Evolutionary conservation across 2,329 filamentous ascomycete genomes (phyloP).

Genomic region (Trichoderma endophyticum): DNA sequence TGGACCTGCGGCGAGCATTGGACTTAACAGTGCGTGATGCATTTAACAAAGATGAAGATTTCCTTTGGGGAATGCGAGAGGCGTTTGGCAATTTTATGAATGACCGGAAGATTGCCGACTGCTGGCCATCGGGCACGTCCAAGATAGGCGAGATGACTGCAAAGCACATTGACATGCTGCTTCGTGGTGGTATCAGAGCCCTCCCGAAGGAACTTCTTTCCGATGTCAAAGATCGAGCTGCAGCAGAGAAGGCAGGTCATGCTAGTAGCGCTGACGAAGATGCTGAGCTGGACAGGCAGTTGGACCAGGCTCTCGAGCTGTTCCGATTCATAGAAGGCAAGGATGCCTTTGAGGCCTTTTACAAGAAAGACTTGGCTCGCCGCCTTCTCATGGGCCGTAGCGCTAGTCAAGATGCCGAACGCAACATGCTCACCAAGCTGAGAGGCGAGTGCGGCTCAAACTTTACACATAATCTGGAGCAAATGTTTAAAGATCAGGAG

Average conservation of each 20-base stretch:
- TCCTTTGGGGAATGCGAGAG: slow-evolving; percentile 76
- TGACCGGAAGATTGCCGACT: slow-evolving; percentile 68
- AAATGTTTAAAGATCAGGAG: slow-evolving; percentile 99
- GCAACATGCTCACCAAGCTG: slow-evolving; percentile 88
- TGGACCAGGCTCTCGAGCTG: slow-evolving; percentile 88
- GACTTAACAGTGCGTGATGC: slow-evolving; percentile 74
- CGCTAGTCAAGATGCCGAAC: slow-evolving; percentile 90
- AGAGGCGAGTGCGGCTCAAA: slow-evolving; percentile 89
- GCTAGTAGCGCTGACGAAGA: slow-evolving; percentile 80
- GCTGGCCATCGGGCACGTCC: slow-evolving; percentile 78
- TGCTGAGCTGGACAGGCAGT: slow-evolving; percentile 82
- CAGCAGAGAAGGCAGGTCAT: slow-evolving; percentile 59
- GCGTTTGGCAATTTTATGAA: slow-evolving; percentile 92
- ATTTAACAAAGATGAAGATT: slow-evolving; percentile 72
- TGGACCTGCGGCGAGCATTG: slow-evolving; percentile 75
- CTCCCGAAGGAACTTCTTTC: slow-evolving; percentile 67
- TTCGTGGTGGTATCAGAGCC: slow-evolving; percentile 83
- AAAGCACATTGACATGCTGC: slow-evolving; percentile 87
- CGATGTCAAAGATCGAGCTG: slow-evolving; percentile 55
- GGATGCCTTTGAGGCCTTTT: slow-evolving; percentile 97
- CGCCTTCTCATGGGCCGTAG: slow-evolving; percentile 87
- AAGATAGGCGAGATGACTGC: slow-evolving; percentile 99
- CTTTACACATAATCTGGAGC: slow-evolving; percentile 96
- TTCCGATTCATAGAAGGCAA: slow-evolving; percentile 98
- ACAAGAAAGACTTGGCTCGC: slow-evolving; percentile 94